A percentile compares a stretch with the other conserved stretches of the same genome.
These are phyloP conservation scores for Scutellaria galericulata DNA, from an alignment of 257 asterid species.

Conservation along the genomic window DNA sequence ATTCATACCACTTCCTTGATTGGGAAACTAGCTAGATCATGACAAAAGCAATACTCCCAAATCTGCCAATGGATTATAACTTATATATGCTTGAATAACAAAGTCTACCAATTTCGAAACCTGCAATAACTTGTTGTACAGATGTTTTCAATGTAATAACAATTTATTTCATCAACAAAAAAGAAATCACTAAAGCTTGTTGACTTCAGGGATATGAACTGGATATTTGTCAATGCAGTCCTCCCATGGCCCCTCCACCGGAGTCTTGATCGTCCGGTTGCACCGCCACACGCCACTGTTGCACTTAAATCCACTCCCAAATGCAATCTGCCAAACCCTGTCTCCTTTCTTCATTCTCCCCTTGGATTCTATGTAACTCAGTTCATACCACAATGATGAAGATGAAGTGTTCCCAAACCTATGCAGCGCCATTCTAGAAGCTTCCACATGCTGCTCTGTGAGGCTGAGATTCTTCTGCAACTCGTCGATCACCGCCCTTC, in stretches of 20 bases:
- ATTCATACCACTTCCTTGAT: too few relatives aligned
- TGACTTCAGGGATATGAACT: conserved; percentile 52
- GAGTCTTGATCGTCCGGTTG: conserved; percentile 47
- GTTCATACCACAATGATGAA: conserved; percentile 71
- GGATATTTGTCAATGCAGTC: conserved; percentile 62
- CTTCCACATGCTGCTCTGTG: conserved; percentile 67
- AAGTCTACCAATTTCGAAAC: too few relatives aligned
- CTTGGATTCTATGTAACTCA: conserved; percentile 71
- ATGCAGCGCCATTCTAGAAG: conserved; percentile 67
- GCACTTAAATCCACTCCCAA: conserved; percentile 67
- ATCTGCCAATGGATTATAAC: too few relatives aligned
- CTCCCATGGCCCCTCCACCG: conserved; percentile 55
- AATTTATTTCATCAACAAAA: background rate
- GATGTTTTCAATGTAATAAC: too few relatives aligned
- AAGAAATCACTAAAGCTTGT: conserved; percentile 38
- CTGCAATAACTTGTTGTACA: too few relatives aligned
- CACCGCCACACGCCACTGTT: conserved; percentile 61
- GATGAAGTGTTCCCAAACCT: conserved; percentile 77
- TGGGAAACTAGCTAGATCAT: too few relatives aligned
- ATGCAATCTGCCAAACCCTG: conserved; percentile 68
- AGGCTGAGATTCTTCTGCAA: conserved; percentile 59
- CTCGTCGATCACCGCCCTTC: conserved; percentile 79
- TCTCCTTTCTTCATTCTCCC: conserved; percentile 75
- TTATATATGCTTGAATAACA: too few relatives aligned
- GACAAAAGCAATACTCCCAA: too few relatives aligned